Conservation (phyloP, 495 filamentous ascomycete genomes). For the Podospora bellae-mahoneyi region DNA sequence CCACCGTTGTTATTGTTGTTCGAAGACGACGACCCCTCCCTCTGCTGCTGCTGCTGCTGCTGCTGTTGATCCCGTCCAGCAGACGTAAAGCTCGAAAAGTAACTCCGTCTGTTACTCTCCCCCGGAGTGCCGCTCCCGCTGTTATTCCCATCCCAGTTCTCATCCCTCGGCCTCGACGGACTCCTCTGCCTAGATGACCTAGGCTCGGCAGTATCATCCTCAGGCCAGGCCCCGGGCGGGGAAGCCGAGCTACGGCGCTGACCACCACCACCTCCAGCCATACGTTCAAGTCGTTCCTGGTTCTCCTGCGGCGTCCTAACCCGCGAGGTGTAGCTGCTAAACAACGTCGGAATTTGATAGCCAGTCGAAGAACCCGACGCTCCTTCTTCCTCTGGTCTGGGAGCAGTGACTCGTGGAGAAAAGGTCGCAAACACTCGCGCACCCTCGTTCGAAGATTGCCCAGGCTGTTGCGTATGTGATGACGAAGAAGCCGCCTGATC, state of each 20-base stretch:
- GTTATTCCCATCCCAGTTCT: background rate
- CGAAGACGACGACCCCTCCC: background rate
- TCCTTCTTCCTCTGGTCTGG: background rate
- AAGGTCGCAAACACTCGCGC: background rate
- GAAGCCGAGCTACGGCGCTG: constrained; percentile 1
- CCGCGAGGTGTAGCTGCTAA: background rate
- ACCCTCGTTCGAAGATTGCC: background rate
- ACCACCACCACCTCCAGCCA: background rate
- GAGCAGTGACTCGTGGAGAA: background rate
- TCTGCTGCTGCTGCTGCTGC: background rate
- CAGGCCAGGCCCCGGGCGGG: background rate
- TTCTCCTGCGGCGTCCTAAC: background rate
- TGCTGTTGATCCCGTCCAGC: background rate
- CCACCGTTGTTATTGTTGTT: background rate
- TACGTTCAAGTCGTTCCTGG: background rate
- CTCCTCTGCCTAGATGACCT: background rate
- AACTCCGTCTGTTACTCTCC: background rate
- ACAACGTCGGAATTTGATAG: background rate
- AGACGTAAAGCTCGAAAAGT: background rate
- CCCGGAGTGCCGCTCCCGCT: background rate
- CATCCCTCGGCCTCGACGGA: background rate
- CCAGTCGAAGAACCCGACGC: background rate
- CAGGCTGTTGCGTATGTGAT: background rate
- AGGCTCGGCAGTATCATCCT: background rate
- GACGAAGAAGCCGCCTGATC: background rate